Base-by-base conservation (phyloP, 176 grass and related monocot genomes). In the Phyllostachys edulis region DNA sequence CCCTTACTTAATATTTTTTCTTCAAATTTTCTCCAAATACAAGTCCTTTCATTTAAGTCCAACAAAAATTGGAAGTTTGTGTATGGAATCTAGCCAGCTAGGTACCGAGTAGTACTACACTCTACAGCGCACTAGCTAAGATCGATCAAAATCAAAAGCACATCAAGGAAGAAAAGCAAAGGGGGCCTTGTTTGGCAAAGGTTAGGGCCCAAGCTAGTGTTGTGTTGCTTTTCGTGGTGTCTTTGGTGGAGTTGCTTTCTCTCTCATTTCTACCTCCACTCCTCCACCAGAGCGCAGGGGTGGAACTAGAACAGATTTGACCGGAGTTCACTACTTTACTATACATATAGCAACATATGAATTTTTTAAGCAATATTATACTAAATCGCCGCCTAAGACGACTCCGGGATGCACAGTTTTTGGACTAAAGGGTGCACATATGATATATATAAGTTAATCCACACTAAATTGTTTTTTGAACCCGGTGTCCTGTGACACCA, bases 191-290 rank as follows among this genome's bases (percentile, higher is more conserved):
- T 77, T 90, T 64, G 20, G 39, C 26, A 2, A 77, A 86, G 57
- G 32, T 2, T 34, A 34, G 32, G 84, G 57, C 47, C 26, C 77
- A 70, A 82, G 41, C 88, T 50, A 78, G 72, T 17, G 47, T 41
- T 29, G 29, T 29, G 29, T 29, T 60, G 78, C 83, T 82, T 90
- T 90, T 72, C 66, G 32, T 73, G 54, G 21, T 29, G 67, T 51
- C 16, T 50, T 66, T 23, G 55, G 82, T 73, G 56, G 73, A 78
- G 46, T 27, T 75, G 73, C 79, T 40, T 76, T 71, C 62, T 69
- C 80, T 76, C 76, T 75, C 44, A 9, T 61, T 39, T 50, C 78
- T n/a, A 32, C 66, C 16, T 44, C 67, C 45, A 75, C 18, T 45
- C 66, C 21, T 62, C 67, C 45, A 75, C 24, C 55, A 46, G n/a